A percentile compares a stretch with the other conserved stretches of the same genome.
phyloP scores from a whole-genome alignment of 192 early-diverging fungal species.

The Podila horticola region DNA sequence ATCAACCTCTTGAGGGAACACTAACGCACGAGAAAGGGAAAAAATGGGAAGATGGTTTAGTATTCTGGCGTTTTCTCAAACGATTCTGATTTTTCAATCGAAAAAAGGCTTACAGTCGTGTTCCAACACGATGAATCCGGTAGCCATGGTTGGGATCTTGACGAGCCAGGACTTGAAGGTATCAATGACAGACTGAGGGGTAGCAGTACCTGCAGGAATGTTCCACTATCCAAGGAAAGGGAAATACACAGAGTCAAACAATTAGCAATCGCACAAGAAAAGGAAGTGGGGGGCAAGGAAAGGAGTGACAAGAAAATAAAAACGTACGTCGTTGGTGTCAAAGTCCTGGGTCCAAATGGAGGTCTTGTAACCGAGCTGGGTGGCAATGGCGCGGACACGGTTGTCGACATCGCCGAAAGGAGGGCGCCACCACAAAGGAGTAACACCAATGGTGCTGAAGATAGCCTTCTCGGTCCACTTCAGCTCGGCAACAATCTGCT shows the following conservation, averaged over 20 bases:
- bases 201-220: slow-evolving; percentile 33
- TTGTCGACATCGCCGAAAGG: slow-evolving; percentile 60
- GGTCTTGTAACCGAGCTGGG: slow-evolving; percentile 59
- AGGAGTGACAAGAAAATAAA: neutral
- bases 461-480: slow-evolving; percentile 73
- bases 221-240: slow-evolving; percentile 23
- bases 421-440: slow-evolving; percentile 63
- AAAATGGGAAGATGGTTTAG: slow-evolving; percentile 13
- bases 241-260: neutral
- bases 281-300: too few relatives aligned
- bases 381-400: slow-evolving; percentile 61
- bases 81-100: too few relatives aligned
- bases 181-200: slow-evolving; percentile 29
- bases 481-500: slow-evolving; percentile 69
- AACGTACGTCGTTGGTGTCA: slow-evolving; percentile 60
- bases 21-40: neutral
- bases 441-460: slow-evolving; percentile 59
- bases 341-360: slow-evolving; percentile 61
- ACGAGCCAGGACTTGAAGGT: slow-evolving; percentile 55
- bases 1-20: slow-evolving; percentile 58
- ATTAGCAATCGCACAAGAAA: neutral
- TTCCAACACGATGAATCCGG: slow-evolving; percentile 60
- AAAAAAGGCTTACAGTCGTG: slow-evolving; percentile 55
- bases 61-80: too few relatives aligned
- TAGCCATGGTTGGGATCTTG: slow-evolving; percentile 52